Evolutionary conservation across 2,329 filamentous ascomycete species (phyloP), one percentile per base, ranked within the genome.

Genomic region (Aspergillus felis): DNA sequence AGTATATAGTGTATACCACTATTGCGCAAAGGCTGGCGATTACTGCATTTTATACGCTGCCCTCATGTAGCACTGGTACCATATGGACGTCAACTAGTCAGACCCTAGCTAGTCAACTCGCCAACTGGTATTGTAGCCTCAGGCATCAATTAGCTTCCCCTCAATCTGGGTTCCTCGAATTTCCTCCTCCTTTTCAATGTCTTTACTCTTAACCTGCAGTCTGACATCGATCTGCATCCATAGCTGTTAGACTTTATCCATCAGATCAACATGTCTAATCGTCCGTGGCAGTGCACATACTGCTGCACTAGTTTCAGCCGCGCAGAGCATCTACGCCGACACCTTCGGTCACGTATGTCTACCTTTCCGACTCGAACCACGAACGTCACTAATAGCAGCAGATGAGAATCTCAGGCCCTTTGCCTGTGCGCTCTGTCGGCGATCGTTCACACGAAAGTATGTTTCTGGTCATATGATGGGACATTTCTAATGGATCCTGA

Each of bases 251-350:
- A n/a, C n/a, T n/a, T n/a, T n/a, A n/a, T n/a, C n/a, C n/a, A n/a
- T n/a, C n/a, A n/a, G n/a, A n/a, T n/a, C n/a, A n/a, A n/a, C n/a
- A n/a, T 58, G 56, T 27, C 51, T 14, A 54, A 49, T 17, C 48
- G 42, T 24, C 57, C 50, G 48, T 61, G 56, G 58, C 57, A 57
- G 20, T 62, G 61, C 51, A 38, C 24, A 22, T 35, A 60, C 44
- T 67, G 65, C 24, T 51, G 48, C 2, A 50, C 62, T 2, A 58
- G 51, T 3, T 66, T 66, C 14, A 66, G 59, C 55, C 65, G 65
- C 3, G 52, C 60, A 3, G 65, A 67, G 38, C 65, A 67, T 59
- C 54, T 67, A 5, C 59, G 61, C 28, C 57, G 65, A 0, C 65
- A 67, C 53, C 44, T 57, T 4, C 56, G 58, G 14, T 65, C 64